phyloP scores from a whole-genome alignment of 129 eudicot species.

The Helianthus tuberosus region DNA sequence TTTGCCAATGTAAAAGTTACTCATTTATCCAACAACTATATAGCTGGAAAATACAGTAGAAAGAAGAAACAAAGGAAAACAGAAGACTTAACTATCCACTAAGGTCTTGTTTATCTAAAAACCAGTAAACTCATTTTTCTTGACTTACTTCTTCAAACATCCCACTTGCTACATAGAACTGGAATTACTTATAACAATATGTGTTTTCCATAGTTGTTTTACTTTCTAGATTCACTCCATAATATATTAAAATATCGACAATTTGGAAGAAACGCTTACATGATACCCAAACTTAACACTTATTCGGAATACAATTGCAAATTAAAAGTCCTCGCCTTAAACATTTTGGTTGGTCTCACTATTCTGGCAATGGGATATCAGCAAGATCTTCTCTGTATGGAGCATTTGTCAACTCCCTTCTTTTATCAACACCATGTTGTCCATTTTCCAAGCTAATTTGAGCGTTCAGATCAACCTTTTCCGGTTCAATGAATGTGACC shows the following conservation, averaged over 20 bases:
- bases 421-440: conserved; percentile 15
- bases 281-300: conserved; percentile 6
- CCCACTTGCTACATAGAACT: no score
- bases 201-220: neutral
- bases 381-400: conserved; percentile 74
- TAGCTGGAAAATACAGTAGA: no score
- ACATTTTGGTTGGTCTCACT: neutral
- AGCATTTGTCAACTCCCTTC: conserved; percentile 24
- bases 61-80: no score
- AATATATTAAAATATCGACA: neutral
- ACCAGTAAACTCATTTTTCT: no score
- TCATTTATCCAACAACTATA: no score
- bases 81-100: no score
- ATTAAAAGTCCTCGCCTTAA: conserved; percentile 12
- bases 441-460: conserved; percentile 51
- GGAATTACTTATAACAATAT: neutral
- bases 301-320: neutral
- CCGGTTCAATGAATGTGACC: conserved; percentile 50
- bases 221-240: neutral
- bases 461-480: conserved; percentile 37
- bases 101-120: no score
- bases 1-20: no score
- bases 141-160: no score
- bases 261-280: conserved; percentile 2
- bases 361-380: conserved; percentile 37